Evolutionary conservation across 2,329 filamentous ascomycete species (phyloP), one percentile per base, ranked within the genome.

Genomic region (Aureobasidium sp.): DNA sequence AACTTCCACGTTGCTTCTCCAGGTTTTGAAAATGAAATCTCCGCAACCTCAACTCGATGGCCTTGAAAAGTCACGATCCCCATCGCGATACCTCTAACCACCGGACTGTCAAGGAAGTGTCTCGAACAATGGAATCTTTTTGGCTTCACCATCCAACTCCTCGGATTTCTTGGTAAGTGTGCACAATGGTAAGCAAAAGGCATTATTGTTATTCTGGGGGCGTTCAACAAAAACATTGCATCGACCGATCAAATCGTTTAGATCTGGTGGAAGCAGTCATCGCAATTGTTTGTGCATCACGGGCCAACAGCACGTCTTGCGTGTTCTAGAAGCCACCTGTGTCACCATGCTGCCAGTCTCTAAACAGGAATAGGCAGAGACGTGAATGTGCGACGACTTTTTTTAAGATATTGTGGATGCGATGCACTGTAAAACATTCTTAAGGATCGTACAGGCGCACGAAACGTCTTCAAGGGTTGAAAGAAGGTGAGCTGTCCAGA

Each of bases 241-340:
- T 30, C 40, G 40, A 30, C 40, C 25, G 40, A 42, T 42, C n/a
- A n/a, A n/a, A n/a, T n/a, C n/a, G 25, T 42, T 42, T 29, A 25
- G n/a, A n/a, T 25, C 39, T 27, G 5, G 2, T 2, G 14, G 4
- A 24, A 4, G 22, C 17, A 27, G 11, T 3, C 3, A 41, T 41
- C 22, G 14, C n/a, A 2, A 12, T 41, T 41, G 17, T 25, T 14
- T 14, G 38, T 41, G 3, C 14, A 24, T 21, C 22, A 41, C 22
- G 38, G 14, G n/a, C n/a, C n/a, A n/a, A n/a, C n/a, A n/a, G n/a
- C n/a, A n/a, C n/a, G n/a, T n/a, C n/a, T 17, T 17, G 22, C 7
- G 7, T 17, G 17, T 25, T 25, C 6, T 7, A 41, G 22, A 41
- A n/a, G 38, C 38, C 38, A 41, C 38, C 22, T 41, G 22, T 41